Evolutionary conservation across 73 alveolate genomes (phyloP).

Genomic region (Strombidium stylifer): DNA sequence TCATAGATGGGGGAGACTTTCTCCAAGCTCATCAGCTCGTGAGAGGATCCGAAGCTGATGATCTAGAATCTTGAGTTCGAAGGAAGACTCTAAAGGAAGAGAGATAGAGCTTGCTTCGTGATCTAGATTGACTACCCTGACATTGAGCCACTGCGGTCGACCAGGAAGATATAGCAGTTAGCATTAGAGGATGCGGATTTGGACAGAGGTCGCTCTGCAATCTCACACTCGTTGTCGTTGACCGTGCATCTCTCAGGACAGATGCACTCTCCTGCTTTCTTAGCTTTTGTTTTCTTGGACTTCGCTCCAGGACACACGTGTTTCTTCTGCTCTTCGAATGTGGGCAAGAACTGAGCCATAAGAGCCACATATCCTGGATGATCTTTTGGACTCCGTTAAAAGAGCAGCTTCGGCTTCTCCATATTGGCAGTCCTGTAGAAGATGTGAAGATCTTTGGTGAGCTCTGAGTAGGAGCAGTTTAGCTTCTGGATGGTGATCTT

Average conservation of each 20-base stretch:
- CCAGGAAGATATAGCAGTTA: constrained; percentile 56
- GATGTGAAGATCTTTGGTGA: constrained; percentile 3
- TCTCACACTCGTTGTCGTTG: neutral
- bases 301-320: too few species aligned
- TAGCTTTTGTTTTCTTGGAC: neutral
- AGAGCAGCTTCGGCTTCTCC: constrained; percentile 12
- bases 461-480: too few species aligned
- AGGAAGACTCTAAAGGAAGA: constrained; percentile 74
- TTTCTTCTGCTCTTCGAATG: neutral
- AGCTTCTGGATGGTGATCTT: neutral
- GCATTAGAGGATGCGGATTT: too few species aligned
- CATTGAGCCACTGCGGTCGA: constrained; percentile 91
- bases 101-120: constrained; percentile 63
- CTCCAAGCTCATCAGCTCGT: constrained; percentile 3
- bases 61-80: constrained; percentile 65
- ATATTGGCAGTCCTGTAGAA: neutral
- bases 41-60: constrained; percentile 65
- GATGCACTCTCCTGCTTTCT: neutral
- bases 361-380: too few species aligned
- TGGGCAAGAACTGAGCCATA: neutral
- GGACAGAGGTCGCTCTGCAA: constrained; percentile 8
- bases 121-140: constrained; percentile 53
- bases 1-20: too few species aligned
- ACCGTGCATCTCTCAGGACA: too few species aligned
- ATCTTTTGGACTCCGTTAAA: too few species aligned